These are phyloP conservation scores for Basidiobolus meristosporus DNA, from an alignment of 371 early-diverging fungal genomes.

Conservation along the genomic window DNA sequence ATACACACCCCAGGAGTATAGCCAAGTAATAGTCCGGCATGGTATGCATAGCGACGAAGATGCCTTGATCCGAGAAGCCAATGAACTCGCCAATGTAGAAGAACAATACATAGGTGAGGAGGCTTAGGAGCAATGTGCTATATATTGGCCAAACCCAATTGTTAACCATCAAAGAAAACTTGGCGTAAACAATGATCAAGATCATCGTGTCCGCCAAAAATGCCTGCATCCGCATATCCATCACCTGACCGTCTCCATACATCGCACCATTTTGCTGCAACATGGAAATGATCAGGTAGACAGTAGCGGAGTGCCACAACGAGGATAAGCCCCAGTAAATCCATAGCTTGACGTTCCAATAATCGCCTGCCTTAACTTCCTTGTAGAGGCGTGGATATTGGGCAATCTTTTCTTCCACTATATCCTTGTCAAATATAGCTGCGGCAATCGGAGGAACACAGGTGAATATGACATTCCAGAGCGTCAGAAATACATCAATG, in stretches of 20 bases:
- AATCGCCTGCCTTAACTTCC: slow-evolving; percentile 25
- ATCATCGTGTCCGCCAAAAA: slow-evolving; percentile 10
- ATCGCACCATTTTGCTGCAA: neutral
- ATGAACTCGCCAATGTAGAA: slow-evolving; percentile 8
- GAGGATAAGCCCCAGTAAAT: slow-evolving; percentile 33
- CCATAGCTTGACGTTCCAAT: slow-evolving; percentile 30
- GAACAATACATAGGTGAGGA: slow-evolving; percentile 8
- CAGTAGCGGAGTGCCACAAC: slow-evolving; percentile 28
- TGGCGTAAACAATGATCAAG: slow-evolving; percentile 10
- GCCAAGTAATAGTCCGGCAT: slow-evolving; percentile 10
- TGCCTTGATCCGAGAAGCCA: slow-evolving; percentile 6
- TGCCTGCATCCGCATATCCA: slow-evolving; percentile 8
- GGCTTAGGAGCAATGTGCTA: slow-evolving; percentile 6
- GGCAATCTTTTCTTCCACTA: slow-evolving; percentile 43
- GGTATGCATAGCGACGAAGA: slow-evolving; percentile 7
- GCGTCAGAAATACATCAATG: slow-evolving; percentile 48
- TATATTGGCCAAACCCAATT: slow-evolving; percentile 9
- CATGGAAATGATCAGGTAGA: neutral
- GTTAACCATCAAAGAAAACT: slow-evolving; percentile 11
- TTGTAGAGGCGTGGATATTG: slow-evolving; percentile 65
- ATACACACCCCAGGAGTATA: slow-evolving; percentile 7
- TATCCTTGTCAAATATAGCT: slow-evolving; percentile 68
- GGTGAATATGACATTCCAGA: slow-evolving; percentile 69
- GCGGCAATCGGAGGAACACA: slow-evolving; percentile 54
- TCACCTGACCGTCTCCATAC: neutral